These are phyloP conservation scores for Septoria linicola DNA, from an alignment of 2,329 filamentous ascomycete species.

Conservation along the genomic window DNA sequence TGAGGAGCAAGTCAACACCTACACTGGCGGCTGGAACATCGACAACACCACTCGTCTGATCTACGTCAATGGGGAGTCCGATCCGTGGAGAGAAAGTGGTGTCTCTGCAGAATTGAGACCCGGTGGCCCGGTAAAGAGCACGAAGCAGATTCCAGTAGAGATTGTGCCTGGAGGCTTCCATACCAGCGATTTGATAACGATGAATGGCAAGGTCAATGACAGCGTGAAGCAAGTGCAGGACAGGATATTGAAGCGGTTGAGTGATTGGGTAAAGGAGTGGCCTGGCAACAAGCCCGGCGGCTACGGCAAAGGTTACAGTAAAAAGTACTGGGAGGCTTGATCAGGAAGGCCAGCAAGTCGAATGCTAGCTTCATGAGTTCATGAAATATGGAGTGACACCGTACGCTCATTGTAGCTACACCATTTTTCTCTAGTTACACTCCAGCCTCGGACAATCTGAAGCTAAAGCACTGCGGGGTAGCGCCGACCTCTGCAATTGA, in stretches of 20 bases:
- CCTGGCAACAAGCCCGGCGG: background rate
- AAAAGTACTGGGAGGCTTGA: no score
- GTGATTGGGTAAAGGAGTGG: constrained; percentile 55
- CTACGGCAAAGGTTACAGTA: background rate
- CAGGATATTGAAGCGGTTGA: constrained; percentile 51
- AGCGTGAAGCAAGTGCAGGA: constrained; percentile 53
- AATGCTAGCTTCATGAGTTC: no score
- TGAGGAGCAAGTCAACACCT: constrained; percentile 51
- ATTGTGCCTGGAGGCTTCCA: constrained; percentile 57
- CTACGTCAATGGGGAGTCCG: constrained; percentile 59
- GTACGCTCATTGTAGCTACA: no score
- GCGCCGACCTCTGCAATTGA: no score
- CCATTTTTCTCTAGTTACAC: no score
- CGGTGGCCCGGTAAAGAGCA: constrained; percentile 54
- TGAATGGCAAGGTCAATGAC: constrained; percentile 49
- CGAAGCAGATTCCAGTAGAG: constrained; percentile 50
- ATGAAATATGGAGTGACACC: no score
- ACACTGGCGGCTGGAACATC: constrained; percentile 56
- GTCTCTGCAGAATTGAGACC: constrained; percentile 56
- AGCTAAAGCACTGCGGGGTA: no score
- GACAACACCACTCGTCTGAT: constrained; percentile 56
- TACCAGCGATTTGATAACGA: constrained; percentile 54
- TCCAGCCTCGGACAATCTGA: no score
- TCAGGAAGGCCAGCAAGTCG: no score
- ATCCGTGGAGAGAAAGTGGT: constrained; percentile 59